Evolutionary conservation across 257 asterid genomes (phyloP).

Genomic region (Coffea eugenioides): DNA sequence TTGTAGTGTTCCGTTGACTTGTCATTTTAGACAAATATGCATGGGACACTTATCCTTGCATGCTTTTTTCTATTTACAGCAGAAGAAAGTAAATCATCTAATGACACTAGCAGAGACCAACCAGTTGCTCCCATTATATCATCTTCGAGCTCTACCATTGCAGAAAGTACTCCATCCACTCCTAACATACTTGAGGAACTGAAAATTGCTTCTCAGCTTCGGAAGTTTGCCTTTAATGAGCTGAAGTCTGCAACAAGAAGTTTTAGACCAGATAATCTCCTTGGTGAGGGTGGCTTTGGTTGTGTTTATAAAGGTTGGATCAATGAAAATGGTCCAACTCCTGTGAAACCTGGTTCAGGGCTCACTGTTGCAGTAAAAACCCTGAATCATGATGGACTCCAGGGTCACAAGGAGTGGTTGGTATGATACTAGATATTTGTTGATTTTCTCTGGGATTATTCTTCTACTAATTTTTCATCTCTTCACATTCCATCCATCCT

Average conservation of each 20-base stretch:
- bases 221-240: conserved; percentile 80
- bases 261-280: conserved; percentile 94
- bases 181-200: conserved; percentile 81
- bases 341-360: conserved; percentile 98
- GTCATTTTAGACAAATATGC: neutral
- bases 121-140: conserved; percentile 57
- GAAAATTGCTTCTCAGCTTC: conserved; percentile 76
- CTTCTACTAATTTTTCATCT: conserved; percentile 6
- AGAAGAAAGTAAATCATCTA: conserved; percentile 68
- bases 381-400: conserved; percentile 92
- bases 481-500: conserved; percentile 12
- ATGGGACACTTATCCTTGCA: conserved; percentile 9
- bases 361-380: conserved; percentile 98
- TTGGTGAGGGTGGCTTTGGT: conserved; percentile 99
- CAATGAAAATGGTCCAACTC: conserved; percentile 98
- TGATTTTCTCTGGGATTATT: conserved; percentile 12
- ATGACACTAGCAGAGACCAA: conserved; percentile 60
- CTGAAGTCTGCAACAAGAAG: conserved; percentile 89
- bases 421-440: conserved; percentile 40
- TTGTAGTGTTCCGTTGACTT: neutral
- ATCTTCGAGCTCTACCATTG: conserved; percentile 65
- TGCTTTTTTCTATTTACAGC: conserved; percentile 1
- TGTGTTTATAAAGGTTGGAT: conserved; percentile 99
- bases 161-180: conserved; percentile 69
- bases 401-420: conserved; percentile 99